Percentiles rank a stretch among this genome's conserved stretches.
Conservation (phyloP, 305 asterid genomes). For the Solanum chacoense region DNA sequence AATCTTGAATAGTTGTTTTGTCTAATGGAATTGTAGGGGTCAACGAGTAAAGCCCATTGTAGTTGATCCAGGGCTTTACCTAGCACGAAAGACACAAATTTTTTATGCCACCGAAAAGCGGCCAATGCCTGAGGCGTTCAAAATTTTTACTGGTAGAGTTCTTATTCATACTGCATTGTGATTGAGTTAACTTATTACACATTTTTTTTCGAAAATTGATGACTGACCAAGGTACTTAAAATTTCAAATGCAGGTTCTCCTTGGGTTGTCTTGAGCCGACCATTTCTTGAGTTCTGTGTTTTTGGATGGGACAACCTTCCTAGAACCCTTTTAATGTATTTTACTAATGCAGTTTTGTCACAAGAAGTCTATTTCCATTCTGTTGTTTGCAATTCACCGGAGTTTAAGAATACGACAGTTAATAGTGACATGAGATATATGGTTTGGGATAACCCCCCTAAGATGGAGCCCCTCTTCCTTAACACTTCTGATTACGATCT, state of each 20-base stretch:
- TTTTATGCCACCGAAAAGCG: constrained; percentile 92
- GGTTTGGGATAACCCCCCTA: constrained; percentile 94
- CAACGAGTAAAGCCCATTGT: constrained; percentile 76
- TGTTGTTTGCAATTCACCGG: constrained; percentile 69
- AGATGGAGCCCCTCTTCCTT: constrained; percentile 82
- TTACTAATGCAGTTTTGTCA: constrained; percentile 48
- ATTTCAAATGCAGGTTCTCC: constrained; percentile 65
- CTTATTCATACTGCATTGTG: constrained; percentile 1
- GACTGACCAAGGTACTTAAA: background rate
- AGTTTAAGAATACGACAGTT: constrained; percentile 65
- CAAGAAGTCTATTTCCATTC: constrained; percentile 95
- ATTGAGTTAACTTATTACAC: background rate
- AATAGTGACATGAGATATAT: constrained; percentile 78
- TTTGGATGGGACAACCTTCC: constrained; percentile 99
- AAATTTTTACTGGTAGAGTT: constrained; percentile 65
- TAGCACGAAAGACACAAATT: constrained; percentile 73
- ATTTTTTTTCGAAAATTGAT: background rate
- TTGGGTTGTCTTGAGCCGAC: constrained; percentile 76
- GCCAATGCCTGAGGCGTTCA: constrained; percentile 83
- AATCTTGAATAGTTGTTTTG: background rate
- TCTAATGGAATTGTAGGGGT: constrained; percentile 41
- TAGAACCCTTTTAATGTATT: constrained; percentile 79
- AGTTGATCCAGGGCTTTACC: constrained; percentile 86
- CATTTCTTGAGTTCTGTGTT: constrained; percentile 76
- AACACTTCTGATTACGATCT: constrained; percentile 39